These are phyloP conservation scores for Dorcoceras hygrometricum DNA, from an alignment of 257 asterid species.

Conservation along the genomic window DNA sequence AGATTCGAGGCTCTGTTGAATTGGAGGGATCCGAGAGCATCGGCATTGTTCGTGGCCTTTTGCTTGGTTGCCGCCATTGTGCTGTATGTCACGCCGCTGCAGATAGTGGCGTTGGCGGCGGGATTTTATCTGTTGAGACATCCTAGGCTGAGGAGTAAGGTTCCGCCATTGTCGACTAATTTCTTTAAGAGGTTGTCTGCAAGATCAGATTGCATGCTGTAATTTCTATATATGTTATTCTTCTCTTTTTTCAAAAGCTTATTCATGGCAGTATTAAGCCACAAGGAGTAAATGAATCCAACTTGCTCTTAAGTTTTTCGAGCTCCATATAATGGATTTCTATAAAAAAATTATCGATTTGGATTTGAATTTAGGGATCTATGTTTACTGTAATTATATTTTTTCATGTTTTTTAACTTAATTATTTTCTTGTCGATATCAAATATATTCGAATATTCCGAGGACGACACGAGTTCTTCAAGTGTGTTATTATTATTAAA, in stretches of 20 bases:
- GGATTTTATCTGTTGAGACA: constrained; percentile 64
- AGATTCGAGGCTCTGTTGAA: constrained; percentile 54
- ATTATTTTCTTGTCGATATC: no score
- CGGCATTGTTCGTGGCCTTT: constrained; percentile 60
- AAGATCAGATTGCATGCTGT: constrained; percentile 68
- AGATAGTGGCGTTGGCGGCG: constrained; percentile 38
- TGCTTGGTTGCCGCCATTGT: constrained; percentile 58
- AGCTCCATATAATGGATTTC: no score
- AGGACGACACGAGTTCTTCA: no score
- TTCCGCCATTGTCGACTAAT: constrained; percentile 46
- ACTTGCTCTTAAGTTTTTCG: no score
- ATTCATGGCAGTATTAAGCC: no score
- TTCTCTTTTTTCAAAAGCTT: not conserved
- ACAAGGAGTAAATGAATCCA: no score
- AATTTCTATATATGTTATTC: constrained; percentile 4
- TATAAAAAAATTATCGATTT: no score
- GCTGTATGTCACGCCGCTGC: constrained; percentile 60
- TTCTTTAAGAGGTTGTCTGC: constrained; percentile 89
- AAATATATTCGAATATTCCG: no score
- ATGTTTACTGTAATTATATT: no score
- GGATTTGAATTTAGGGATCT: no score
- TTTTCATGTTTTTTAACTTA: no score
- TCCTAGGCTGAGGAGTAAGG: constrained; percentile 64
- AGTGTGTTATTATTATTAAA: no score
- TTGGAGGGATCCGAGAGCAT: constrained; percentile 86